These are phyloP conservation scores for Ustilago vetiveriae DNA, from an alignment of 1,284 basidiomycete species.

Conservation along the genomic window DNA sequence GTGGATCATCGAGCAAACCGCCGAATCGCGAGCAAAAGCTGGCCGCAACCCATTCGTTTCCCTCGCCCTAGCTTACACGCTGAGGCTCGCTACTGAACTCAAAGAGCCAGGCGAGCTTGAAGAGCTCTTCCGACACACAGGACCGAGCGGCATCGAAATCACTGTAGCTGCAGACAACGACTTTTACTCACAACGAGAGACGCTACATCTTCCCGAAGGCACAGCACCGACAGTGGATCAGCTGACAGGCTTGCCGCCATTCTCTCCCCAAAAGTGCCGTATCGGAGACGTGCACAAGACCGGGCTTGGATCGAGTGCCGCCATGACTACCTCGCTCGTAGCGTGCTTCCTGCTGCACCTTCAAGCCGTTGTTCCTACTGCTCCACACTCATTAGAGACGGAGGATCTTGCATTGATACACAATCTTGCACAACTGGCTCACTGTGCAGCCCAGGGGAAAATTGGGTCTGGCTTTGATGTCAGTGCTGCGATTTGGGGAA, in stretches of 20 bases:
- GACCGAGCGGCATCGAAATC: conserved; percentile 73
- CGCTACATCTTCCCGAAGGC: conserved; percentile 64
- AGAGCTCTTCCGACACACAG: conserved; percentile 45
- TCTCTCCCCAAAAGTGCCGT: conserved; percentile 71
- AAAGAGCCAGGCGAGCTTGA: conserved; percentile 41
- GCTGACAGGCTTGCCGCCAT: conserved; percentile 74
- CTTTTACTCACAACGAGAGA: conserved; percentile 92
- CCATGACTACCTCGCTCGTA: conserved; percentile 93
- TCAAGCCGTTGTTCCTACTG: conserved; percentile 68
- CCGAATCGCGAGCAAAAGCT: conserved; percentile 31
- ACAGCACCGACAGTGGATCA: conserved; percentile 44
- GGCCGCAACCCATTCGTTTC: conserved; percentile 88
- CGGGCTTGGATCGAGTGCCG: conserved; percentile 94
- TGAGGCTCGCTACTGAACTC: conserved; percentile 73
- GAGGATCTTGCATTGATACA: conserved; percentile 72
- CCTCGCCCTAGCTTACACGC: conserved; percentile 80
- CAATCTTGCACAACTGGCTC: conserved; percentile 92
- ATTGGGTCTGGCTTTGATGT: conserved; percentile 98
- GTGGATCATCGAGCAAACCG: conserved; percentile 46
- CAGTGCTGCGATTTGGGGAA: conserved; percentile 90
- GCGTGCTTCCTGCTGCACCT: conserved; percentile 85
- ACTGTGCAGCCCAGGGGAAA: conserved; percentile 97
- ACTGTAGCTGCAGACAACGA: conserved; percentile 92
- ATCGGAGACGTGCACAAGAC: conserved; percentile 92
- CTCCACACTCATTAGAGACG: conserved; percentile 28